Evolutionary conservation across 495 filamentous ascomycete species (phyloP).

Genomic region (Penicillium coprophilum): DNA sequence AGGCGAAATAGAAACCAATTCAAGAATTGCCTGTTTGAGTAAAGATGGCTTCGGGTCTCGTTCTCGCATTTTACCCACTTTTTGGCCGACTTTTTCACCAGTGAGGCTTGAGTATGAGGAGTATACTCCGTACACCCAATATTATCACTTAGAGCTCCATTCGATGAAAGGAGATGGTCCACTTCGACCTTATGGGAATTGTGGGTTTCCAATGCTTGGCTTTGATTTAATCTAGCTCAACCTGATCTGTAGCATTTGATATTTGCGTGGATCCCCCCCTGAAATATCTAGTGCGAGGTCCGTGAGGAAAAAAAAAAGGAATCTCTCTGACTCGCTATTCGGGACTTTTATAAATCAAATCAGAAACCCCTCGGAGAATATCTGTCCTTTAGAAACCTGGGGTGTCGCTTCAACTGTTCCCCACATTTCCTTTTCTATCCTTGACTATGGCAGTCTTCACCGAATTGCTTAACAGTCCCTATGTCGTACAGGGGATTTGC

Average conservation of each 20-base stretch:
- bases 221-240: neutral
- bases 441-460: conserved; percentile 27
- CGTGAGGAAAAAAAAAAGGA: neutral
- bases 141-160: neutral
- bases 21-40: conserved; percentile 17
- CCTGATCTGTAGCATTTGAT: conserved; percentile 1
- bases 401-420: neutral
- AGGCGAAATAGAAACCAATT: neutral
- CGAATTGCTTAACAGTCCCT: conserved; percentile 26
- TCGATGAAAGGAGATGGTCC: neutral
- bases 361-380: neutral
- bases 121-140: too few species aligned
- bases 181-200: neutral
- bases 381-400: neutral
- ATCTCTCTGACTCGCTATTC: neutral
- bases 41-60: conserved; percentile 16
- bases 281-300: neutral
- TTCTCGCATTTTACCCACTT: conserved; percentile 4
- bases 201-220: neutral
- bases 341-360: neutral
- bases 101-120: too few species aligned
- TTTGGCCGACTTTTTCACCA: too few species aligned
- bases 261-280: neutral
- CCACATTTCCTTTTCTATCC: neutral
- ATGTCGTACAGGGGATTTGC: conserved; percentile 22